Conservation (phyloP, 169 alveolate species). For the Plasmodium gonderi region DNA sequence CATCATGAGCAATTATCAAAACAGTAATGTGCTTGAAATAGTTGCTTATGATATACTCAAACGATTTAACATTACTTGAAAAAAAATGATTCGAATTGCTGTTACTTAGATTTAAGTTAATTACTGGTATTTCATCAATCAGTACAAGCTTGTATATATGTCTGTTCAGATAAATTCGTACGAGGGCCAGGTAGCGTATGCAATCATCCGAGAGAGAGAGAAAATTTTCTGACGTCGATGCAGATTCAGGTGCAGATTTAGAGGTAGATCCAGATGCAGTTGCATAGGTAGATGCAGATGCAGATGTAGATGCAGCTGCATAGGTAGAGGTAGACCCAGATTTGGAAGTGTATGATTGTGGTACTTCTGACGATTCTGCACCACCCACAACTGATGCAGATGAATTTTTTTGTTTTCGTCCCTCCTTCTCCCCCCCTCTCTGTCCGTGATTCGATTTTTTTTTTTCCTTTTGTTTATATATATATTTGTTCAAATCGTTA, state of each 20-base stretch:
- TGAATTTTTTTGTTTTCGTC: neutral
- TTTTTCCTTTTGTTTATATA: conserved; percentile 27
- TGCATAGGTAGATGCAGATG: no score
- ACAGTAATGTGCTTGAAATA: conserved; percentile 79
- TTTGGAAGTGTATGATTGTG: no score
- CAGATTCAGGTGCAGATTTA: no score
- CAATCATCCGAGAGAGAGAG: conserved; percentile 75
- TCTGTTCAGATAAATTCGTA: conserved; percentile 81
- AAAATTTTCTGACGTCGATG: neutral
- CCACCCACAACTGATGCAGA: no score
- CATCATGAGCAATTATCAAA: conserved; percentile 79
- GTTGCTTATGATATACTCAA: conserved; percentile 62
- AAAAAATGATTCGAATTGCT: conserved; percentile 12
- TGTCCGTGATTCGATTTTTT: neutral
- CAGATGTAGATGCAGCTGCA: no score
- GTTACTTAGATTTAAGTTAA: conserved; percentile 2
- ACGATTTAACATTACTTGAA: conserved; percentile 21
- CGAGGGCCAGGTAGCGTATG: conserved; percentile 83
- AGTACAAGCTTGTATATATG: conserved; percentile 80
- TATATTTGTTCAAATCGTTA: conserved; percentile 46
- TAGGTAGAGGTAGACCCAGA: no score
- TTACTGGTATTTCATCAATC: conserved; percentile 87
- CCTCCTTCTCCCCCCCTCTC: neutral
- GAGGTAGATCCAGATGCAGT: no score
- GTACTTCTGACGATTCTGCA: no score